These are phyloP conservation scores for Fusarium zealandicum DNA, from an alignment of 2,329 filamentous ascomycete genomes.

Conservation along the genomic window DNA sequence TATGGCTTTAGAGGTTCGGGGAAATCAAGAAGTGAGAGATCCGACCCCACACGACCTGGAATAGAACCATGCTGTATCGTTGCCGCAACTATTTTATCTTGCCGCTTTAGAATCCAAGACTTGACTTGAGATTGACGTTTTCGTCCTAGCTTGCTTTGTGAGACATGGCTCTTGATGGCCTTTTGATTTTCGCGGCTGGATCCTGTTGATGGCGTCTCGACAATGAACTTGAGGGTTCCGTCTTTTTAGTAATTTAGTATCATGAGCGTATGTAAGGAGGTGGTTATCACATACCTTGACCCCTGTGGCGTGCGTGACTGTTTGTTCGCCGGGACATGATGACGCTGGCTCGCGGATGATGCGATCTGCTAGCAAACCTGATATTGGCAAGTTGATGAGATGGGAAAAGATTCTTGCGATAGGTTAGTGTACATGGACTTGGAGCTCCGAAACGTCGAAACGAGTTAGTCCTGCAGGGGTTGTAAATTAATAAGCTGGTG, in stretches of 20 bases:
- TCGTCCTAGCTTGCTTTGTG: not conserved
- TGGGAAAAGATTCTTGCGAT: too few relatives aligned
- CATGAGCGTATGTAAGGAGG: fast-evolving
- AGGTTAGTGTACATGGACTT: too few relatives aligned
- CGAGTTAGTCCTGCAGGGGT: too few relatives aligned
- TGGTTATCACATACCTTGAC: not conserved
- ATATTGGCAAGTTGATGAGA: too few relatives aligned
- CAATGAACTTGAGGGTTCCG: slow-evolving; percentile 16
- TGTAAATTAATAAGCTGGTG: too few relatives aligned
- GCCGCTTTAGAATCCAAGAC: slow-evolving; percentile 26
- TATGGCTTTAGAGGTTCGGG: slow-evolving; percentile 30
- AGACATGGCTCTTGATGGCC: slow-evolving; percentile 18
- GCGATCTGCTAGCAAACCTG: too few relatives aligned
- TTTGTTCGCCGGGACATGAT: too few relatives aligned
- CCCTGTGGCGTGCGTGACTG: not conserved
- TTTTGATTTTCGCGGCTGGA: not conserved
- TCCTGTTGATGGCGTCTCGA: not conserved
- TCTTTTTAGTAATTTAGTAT: not conserved
- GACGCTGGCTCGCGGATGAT: too few relatives aligned
- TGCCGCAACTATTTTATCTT: not conserved
- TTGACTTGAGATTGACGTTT: not conserved
- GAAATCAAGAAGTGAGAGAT: slow-evolving; percentile 32
- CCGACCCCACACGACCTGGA: slow-evolving; percentile 20
- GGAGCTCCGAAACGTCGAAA: too few relatives aligned
- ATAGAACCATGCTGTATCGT: slow-evolving; percentile 7